phyloP scores from a whole-genome alignment of 805 yeast species.

The Schwanniomyces yamadae region DNA sequence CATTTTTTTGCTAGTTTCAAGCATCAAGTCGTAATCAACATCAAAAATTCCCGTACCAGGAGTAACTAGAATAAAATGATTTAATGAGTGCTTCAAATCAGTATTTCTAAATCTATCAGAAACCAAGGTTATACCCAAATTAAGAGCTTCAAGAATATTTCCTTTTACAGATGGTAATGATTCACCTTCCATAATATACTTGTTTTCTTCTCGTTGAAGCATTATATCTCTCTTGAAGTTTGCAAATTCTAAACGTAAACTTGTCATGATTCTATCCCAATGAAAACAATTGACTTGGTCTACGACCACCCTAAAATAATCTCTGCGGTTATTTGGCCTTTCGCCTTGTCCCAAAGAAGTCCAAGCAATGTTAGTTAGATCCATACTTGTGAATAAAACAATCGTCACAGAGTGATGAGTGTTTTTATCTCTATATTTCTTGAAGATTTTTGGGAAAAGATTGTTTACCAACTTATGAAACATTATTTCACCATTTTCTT shows the following conservation, averaged over 20 bases:
- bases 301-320: conserved; percentile 89
- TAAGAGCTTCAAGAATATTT: conserved; percentile 82
- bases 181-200: conserved; percentile 52
- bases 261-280: conserved; percentile 92
- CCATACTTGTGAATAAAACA: conserved; percentile 82
- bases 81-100: conserved; percentile 85
- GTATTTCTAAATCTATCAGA: conserved; percentile 79
- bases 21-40: conserved; percentile 75
- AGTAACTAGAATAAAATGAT: conserved; percentile 82
- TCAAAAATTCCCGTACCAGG: conserved; percentile 95
- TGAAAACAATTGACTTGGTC: conserved; percentile 86
- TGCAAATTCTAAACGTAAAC: conserved; percentile 79
- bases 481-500: conserved; percentile 92
- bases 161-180: conserved; percentile 88
- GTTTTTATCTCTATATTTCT: conserved; percentile 80
- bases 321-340: conserved; percentile 62
- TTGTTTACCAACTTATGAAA: conserved; percentile 90
- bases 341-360: conserved; percentile 68
- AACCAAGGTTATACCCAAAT: conserved; percentile 74
- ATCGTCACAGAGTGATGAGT: conserved; percentile 91
- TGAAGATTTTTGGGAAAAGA: conserved; percentile 85
- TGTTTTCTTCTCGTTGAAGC: conserved; percentile 29
- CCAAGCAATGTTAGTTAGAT: conserved; percentile 53
- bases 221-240: conserved; percentile 75
- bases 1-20: conserved; percentile 73